A percentile compares a stretch with the other conserved stretches of the same genome.
Conservation (phyloP, 179 eudicot species). For the Nepenthes alata region DNA sequence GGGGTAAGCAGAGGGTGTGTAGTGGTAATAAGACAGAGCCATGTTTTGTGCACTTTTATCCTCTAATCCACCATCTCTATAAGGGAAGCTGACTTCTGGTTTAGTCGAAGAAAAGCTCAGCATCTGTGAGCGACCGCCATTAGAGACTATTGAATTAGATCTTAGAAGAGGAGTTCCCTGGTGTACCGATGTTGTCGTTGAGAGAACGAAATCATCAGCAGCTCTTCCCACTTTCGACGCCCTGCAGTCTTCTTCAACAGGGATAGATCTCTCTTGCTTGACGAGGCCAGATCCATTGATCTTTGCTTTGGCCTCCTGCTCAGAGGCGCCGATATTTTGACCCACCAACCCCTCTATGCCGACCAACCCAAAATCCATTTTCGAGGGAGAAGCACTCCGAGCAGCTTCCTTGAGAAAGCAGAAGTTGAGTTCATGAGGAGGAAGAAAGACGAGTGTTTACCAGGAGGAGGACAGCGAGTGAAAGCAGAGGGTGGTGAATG, state of each 20-base stretch:
- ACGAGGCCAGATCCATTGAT: conserved; percentile 27
- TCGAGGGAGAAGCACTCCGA: neutral
- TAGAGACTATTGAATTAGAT: conserved; percentile 12
- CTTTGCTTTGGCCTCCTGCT: conserved; percentile 19
- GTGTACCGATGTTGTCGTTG: conserved; percentile 9
- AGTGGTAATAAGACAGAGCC: conserved; percentile 25
- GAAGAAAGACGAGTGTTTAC: neutral
- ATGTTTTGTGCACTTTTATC: conserved; percentile 24
- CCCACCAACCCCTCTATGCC: conserved; percentile 26
- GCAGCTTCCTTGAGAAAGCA: conserved; percentile 1
- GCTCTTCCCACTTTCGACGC: conserved; percentile 34
- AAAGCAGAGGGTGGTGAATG: neutral
- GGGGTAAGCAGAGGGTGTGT: conserved; percentile 16
- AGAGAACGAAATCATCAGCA: conserved; percentile 27
- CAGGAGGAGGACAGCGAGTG: too few species aligned
- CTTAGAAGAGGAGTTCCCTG: conserved; percentile 14
- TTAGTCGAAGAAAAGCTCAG: conserved; percentile 63
- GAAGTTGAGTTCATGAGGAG: conserved; percentile 17
- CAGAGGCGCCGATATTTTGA: conserved; percentile 2
- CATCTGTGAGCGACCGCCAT: conserved; percentile 33
- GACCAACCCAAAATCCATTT: conserved; percentile 64
- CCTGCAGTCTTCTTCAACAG: conserved; percentile 32
- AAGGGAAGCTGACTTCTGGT: conserved; percentile 17
- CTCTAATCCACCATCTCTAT: conserved; percentile 4
- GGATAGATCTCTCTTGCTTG: conserved; percentile 41